Conservation (phyloP, 148 eudicot species). For the Dysphania ambrosioides region DNA sequence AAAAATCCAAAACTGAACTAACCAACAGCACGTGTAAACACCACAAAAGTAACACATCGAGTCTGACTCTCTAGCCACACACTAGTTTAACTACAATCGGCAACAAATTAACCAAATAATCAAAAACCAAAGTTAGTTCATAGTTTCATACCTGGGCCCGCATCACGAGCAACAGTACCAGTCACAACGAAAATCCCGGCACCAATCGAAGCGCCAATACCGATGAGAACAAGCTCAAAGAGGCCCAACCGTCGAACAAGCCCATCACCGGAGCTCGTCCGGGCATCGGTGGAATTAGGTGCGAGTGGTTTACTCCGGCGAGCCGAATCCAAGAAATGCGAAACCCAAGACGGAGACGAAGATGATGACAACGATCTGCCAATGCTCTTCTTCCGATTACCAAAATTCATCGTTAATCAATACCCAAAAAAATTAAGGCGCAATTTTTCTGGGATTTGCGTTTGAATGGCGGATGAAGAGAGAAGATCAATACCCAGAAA, state of each 20-base stretch:
- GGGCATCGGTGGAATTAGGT: constrained; percentile 22
- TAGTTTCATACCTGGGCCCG: constrained; percentile 75
- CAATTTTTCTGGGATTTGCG: not conserved
- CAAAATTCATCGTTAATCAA: constrained; percentile 12
- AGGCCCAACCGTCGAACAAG: constrained; percentile 74
- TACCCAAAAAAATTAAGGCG: not conserved
- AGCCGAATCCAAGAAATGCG: constrained; percentile 68
- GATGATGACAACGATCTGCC: constrained; percentile 10
- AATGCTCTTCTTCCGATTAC: not conserved
- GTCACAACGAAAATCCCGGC: constrained; percentile 96
- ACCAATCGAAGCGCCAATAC: constrained; percentile 93
- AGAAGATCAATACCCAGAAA: constrained; percentile 2
- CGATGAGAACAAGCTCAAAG: constrained; percentile 68
- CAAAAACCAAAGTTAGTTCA: not conserved
- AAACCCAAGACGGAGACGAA: constrained; percentile 25
- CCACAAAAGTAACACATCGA: not conserved
- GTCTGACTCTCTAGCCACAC: too few relatives aligned
- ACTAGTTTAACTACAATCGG: not conserved
- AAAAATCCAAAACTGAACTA: not conserved
- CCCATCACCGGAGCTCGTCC: constrained; percentile 46
- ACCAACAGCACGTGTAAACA: too few relatives aligned
- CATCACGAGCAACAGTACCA: constrained; percentile 91
- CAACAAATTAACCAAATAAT: not conserved
- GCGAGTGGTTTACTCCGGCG: constrained; percentile 35
- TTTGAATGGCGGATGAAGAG: not conserved